phyloP scores from a whole-genome alignment of 257 asterid species.

The Euphrasia confusa region DNA sequence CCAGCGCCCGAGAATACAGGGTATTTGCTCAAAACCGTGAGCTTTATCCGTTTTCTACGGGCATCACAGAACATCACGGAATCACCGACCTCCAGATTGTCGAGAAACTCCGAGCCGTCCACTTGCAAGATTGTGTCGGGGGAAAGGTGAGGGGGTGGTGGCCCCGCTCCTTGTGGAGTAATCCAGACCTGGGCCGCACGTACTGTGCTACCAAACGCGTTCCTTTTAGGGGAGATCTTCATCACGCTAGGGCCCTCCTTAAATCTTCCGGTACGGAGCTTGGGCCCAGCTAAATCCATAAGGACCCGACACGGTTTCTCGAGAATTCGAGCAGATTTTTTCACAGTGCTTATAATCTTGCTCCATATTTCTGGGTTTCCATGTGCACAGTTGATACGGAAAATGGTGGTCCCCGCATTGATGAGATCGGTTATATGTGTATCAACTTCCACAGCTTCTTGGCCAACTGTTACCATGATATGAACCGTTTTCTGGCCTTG shows the following conservation, averaged over 20 bases:
- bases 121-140: conserved; percentile 51
- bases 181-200: conserved; percentile 60
- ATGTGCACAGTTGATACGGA: conserved; percentile 76
- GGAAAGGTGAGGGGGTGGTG: conserved; percentile 59
- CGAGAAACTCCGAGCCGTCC: conserved; percentile 49
- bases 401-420: conserved; percentile 50
- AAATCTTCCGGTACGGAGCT: conserved; percentile 67
- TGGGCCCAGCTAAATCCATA: conserved; percentile 85
- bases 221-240: conserved; percentile 59
- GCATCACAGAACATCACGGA: conserved; percentile 55
- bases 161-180: conserved; percentile 44
- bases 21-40: conserved; percentile 46
- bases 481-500: conserved; percentile 45
- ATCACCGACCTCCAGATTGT: conserved; percentile 39
- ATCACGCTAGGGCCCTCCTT: conserved; percentile 55
- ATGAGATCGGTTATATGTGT: conserved; percentile 41
- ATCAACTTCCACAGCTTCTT: conserved; percentile 51
- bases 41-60: conserved; percentile 46
- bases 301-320: conserved; percentile 71
- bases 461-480: conserved; percentile 71
- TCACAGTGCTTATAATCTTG: conserved; percentile 46
- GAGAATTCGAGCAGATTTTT: conserved; percentile 43
- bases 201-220: conserved; percentile 43
- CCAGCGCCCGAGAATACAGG: conserved; percentile 59
- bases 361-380: conserved; percentile 57